Base-by-base conservation (phyloP, 2,329 filamentous ascomycete species). In the Nothophoma quercina region DNA sequence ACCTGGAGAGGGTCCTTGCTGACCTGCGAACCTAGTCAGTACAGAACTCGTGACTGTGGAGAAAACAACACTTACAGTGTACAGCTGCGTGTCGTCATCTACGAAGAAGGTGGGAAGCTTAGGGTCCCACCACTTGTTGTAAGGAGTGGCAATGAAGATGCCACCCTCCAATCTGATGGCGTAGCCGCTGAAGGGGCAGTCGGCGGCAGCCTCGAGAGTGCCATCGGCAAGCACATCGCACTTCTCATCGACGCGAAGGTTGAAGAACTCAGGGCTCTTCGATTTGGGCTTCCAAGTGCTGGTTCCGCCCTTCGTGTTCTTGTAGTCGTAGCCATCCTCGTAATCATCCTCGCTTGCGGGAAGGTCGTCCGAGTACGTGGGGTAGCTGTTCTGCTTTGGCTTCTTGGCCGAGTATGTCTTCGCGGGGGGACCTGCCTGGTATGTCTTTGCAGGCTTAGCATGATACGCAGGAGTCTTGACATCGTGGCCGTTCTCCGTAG, bases 91-190 rank as follows among this genome's bases (percentile, higher is more conserved):
- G 7, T 15, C 13, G 12, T 26, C 18, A 35, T 39, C 22, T 32
- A 64, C 67, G 32, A 66, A 69, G 51, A 72, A 67, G 21, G 63
- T 49, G 19, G 64, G 51, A 13, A 70, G 57, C 45, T 65, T 64
- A 12, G 59, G 59, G 23, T 67, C 59, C 42, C 51, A 68, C 56
- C 58, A 67, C 43, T 64, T 67, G 59, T 66, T 68, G 56, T 68
- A 70, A 23, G 65, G 64, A 15, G 64, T 68, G 9, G 63, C 68
- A 50, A 69, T 61, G 15, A 60, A 60, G n/a, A 61, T 62, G 32
- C 64, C 65, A 12, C 64, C 57, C 29, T 66, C 51, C n/a, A 70
- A 44, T 16, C 63, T 62, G 42, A 69, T 59, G 12, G 59, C 62
- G 25, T 59, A 67, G 18, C 59, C 56, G 12, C 50, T 46, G 36